Conservation (phyloP, 305 asterid genomes). For the Fraxinus floribunda region DNA sequence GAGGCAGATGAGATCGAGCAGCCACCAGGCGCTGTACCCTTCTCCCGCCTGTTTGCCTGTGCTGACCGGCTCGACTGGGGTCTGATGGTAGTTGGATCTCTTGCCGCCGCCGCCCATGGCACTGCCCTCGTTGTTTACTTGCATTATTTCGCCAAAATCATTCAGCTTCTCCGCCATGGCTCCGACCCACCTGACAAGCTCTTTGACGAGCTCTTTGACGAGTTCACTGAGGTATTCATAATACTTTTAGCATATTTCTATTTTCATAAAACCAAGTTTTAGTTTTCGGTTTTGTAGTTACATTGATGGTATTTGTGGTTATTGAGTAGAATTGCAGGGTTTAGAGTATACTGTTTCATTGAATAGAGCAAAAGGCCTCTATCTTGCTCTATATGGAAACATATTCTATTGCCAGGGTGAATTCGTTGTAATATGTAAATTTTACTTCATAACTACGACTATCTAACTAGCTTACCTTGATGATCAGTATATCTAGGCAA, state of each 20-base stretch:
- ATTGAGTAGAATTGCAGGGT: background rate
- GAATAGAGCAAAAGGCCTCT: background rate
- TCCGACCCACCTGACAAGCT: constrained; percentile 33
- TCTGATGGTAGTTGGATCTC: constrained; percentile 85
- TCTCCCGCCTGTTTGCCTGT: constrained; percentile 82
- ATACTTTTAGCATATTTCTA: background rate
- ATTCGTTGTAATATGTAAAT: background rate
- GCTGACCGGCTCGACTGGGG: constrained; percentile 92
- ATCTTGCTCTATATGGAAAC: background rate
- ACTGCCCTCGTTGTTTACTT: constrained; percentile 91
- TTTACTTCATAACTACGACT: background rate
- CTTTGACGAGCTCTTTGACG: constrained; percentile 34
- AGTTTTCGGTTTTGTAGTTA: background rate
- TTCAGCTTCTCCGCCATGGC: constrained; percentile 56
- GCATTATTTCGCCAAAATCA: constrained; percentile 91
- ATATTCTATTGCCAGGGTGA: background rate
- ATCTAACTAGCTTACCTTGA: background rate
- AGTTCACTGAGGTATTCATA: constrained; percentile 69
- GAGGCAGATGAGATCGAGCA: constrained; percentile 96
- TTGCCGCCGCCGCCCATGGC: constrained; percentile 99
- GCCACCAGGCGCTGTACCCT: constrained; percentile 96
- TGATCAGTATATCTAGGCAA: background rate
- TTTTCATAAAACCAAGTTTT: background rate
- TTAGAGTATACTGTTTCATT: background rate
- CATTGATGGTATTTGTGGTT: background rate